phyloP scores from a whole-genome alignment of 2,329 filamentous ascomycete genomes.

The Laburnicola sp. region DNA sequence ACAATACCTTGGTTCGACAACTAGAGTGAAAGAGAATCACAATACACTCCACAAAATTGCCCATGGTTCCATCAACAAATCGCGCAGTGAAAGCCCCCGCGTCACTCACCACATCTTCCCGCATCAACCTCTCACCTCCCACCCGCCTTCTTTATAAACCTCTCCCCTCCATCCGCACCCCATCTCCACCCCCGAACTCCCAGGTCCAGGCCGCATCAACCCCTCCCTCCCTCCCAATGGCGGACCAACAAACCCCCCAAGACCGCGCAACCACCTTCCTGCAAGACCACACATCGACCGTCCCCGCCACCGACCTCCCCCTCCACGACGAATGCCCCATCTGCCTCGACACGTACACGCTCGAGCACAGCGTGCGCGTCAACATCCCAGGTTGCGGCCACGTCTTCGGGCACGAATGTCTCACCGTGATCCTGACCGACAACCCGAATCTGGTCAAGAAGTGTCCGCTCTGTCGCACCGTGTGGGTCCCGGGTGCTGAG shows the following conservation, averaged over 20 bases:
- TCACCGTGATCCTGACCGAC: conserved; percentile 13
- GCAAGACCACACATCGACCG: neutral
- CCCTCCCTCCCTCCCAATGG: neutral
- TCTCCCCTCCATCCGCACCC: neutral
- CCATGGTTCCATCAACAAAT: neutral
- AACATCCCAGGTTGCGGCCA: conserved; percentile 22
- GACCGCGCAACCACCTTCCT: neutral
- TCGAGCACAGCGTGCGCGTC: conserved; percentile 18
- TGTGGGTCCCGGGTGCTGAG: conserved; percentile 21
- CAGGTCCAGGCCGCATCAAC: neutral
- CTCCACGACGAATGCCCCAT: conserved; percentile 21
- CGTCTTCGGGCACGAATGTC: conserved; percentile 18
- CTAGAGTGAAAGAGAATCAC: no score
- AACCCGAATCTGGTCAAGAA: conserved; percentile 16
- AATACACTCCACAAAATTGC: no score
- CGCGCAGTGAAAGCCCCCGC: neutral
- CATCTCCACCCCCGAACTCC: neutral
- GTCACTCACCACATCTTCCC: neutral
- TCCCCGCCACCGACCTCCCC: neutral
- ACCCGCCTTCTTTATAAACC: neutral
- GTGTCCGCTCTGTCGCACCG: conserved; percentile 26
- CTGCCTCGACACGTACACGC: conserved; percentile 22
- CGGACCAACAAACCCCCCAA: neutral
- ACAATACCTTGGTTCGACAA: no score
- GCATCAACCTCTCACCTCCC: neutral